Evolutionary conservation across 768 basidiomycete species (phyloP), one percentile per base, ranked within the genome.

Genomic region (Naganishia vaughanmartiniae): DNA sequence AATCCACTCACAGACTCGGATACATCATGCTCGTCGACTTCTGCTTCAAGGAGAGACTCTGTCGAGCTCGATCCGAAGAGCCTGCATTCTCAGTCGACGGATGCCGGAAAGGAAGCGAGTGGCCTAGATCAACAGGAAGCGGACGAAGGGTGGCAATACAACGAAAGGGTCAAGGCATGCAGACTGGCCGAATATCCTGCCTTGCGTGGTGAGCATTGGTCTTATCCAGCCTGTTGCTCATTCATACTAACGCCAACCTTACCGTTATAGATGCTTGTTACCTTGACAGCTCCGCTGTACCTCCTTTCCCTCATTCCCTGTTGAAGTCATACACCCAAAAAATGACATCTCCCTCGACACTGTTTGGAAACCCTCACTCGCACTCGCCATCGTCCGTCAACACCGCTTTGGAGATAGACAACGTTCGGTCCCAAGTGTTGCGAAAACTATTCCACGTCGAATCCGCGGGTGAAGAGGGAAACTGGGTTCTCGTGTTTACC

Each of bases 401-500:
- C 6, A 75, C 75, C 24, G 36, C 69, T 15, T 46, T 53, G 39
- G 30, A 36, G 15, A 72, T 78, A 69, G 72, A 51, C 21, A 1
- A 26, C 14, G 54, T 69, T 11, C 73, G 76, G 12, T 9, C 56
- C 0, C 34, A 71, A 11, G 74, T 78, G 12, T 63, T 76, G 21
- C 6, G 31, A 2, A 58, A 72, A 11, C 56, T 78, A 6, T 78
- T 75, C 45, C 65, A 67, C 33, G 69, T 77, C 4, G n/a, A 53
- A 0, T 24, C 65, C 0, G 21, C 39, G 6, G 58, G 31, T 9
- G 24, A 60, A 9, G 58, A 63, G 33, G 57, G 53, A 26, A 54
- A 56, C 24, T 78, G 75, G 76, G 76, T 74, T 21, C 65, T 78
- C 33, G 71, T 78, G 46, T 78, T 76, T 46, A 75, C 76, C 11